Conservation (phyloP, 495 filamentous ascomycete genomes). For the Entonaema liquescens region DNA sequence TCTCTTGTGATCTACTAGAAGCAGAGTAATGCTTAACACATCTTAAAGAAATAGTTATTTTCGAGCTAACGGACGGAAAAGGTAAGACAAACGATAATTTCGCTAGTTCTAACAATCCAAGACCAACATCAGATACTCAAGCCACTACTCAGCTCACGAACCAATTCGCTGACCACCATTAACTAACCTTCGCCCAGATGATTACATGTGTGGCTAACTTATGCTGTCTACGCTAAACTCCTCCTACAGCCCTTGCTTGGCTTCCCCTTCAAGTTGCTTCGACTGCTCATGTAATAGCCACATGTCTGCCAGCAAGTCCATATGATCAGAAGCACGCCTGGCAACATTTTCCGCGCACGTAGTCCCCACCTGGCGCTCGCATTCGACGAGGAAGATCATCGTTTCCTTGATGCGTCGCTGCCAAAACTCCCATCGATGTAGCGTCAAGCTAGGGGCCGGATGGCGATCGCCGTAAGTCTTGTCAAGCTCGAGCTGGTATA, state of each 20-base stretch:
- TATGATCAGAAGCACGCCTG: not conserved
- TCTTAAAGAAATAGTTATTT: not conserved
- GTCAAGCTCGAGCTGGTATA: not conserved
- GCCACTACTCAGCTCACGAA: too few relatives aligned
- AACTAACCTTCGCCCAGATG: too few relatives aligned
- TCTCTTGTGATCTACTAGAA: too few relatives aligned
- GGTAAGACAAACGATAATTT: not conserved
- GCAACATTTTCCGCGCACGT: not conserved
- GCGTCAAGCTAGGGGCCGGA: not conserved
- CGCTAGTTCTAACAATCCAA: not conserved
- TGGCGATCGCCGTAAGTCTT: not conserved
- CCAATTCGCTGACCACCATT: too few relatives aligned
- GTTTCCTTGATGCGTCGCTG: not conserved
- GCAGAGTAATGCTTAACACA: not conserved
- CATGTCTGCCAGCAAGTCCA: too few relatives aligned
- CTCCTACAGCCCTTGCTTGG: too few relatives aligned
- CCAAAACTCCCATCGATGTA: conserved; percentile 14
- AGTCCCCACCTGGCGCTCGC: not conserved
- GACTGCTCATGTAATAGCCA: too few relatives aligned
- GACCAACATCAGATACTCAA: not conserved
- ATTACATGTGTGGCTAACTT: too few relatives aligned
- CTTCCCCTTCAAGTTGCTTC: too few relatives aligned
- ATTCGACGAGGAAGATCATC: not conserved
- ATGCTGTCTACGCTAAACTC: too few relatives aligned
- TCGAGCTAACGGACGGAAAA: not conserved